A percentile compares a stretch with the other conserved stretches of the same genome.
These are phyloP conservation scores for Meira miltonrushii DNA, from an alignment of 1,284 basidiomycete species.

Conservation along the genomic window DNA sequence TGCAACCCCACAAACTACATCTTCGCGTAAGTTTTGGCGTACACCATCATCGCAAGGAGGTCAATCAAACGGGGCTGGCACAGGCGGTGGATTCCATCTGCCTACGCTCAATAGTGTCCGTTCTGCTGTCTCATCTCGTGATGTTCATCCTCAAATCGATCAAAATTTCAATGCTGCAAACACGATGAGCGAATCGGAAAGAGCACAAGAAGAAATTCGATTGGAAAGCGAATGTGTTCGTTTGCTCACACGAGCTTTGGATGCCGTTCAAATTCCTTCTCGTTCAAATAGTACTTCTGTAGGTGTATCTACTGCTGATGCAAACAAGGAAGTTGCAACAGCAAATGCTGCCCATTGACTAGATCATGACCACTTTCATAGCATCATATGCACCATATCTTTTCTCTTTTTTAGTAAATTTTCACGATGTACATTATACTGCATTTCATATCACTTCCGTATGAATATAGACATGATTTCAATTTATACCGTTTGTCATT, in stretches of 20 bases:
- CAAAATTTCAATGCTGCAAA: not conserved
- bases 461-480: too few species aligned
- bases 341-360: too few species aligned
- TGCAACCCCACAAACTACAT: not conserved
- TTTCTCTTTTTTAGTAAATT: too few species aligned
- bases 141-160: not conserved
- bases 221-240: conserved; percentile 2
- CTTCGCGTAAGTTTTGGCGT: not conserved
- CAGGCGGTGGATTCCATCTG: not conserved
- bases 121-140: not conserved
- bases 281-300: too few species aligned
- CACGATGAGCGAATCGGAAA: conserved; percentile 6
- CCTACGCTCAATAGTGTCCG: too few species aligned
- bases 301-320: too few species aligned
- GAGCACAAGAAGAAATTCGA: conserved; percentile 6
- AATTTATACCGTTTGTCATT: too few species aligned
- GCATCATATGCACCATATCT: too few species aligned
- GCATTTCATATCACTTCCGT: too few species aligned
- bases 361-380: too few species aligned
- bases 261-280: not conserved
- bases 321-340: too few species aligned
- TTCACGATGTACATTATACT: too few species aligned
- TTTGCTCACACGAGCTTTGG: not conserved
- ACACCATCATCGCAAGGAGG: not conserved
- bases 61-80: not conserved